These are phyloP conservation scores for Tetracladium marchalianum DNA, from an alignment of 495 filamentous ascomycete genomes.

Conservation along the genomic window DNA sequence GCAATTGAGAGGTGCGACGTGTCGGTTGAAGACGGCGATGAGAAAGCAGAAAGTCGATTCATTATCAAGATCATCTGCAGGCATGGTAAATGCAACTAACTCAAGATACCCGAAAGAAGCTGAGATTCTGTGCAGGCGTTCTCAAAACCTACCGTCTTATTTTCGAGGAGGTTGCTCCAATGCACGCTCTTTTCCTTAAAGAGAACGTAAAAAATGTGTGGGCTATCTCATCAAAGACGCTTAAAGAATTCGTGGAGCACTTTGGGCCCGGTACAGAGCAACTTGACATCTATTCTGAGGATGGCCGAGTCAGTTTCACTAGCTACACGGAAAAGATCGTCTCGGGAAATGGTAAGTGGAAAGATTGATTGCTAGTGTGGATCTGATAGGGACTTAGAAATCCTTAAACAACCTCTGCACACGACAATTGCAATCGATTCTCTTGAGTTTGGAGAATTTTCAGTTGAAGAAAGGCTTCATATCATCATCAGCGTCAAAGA, in stretches of 20 bases:
- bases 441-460: constrained; percentile 76
- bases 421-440: constrained; percentile 83
- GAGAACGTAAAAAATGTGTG: constrained; percentile 62
- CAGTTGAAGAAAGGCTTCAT: constrained; percentile 67
- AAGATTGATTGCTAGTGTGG: not conserved
- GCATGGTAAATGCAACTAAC: constrained; percentile 38
- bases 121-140: constrained; percentile 45
- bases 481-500: constrained; percentile 89
- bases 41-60: constrained; percentile 67
- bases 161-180: constrained; percentile 71
- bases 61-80: constrained; percentile 75
- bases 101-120: not conserved
- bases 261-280: constrained; percentile 88
- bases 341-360: constrained; percentile 61
- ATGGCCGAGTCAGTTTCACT: constrained; percentile 65
- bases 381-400: constrained; percentile 39
- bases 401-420: constrained; percentile 87
- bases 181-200: constrained; percentile 81
- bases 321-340: constrained; percentile 90
- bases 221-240: constrained; percentile 61
- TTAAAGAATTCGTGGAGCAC: constrained; percentile 82
- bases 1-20: constrained; percentile 84
- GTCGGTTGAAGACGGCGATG: constrained; percentile 60
- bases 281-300: constrained; percentile 74
- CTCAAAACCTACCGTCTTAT: constrained; percentile 87